Percentiles rank a stretch among this genome's conserved stretches.
phyloP scores from a whole-genome alignment of 23 red algal species.

The Gracilaria vermiculophylla region DNA sequence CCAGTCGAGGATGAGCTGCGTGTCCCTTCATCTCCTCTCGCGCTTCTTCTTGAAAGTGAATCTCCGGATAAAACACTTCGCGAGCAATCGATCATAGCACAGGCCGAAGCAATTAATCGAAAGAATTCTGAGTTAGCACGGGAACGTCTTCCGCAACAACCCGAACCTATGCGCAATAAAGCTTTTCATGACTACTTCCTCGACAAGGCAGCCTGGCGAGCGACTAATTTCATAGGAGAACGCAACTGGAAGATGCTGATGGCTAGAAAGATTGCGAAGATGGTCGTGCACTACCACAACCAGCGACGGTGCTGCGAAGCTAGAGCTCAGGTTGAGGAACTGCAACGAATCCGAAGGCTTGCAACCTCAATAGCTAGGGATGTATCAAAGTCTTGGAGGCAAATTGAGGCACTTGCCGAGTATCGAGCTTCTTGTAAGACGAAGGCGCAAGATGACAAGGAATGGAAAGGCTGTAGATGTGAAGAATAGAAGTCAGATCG shows the following conservation, averaged over 20 bases:
- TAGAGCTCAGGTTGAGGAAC: constrained; percentile 54
- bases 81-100: constrained; percentile 72
- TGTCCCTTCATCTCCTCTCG: constrained; percentile 8
- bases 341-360: constrained; percentile 36
- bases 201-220: constrained; percentile 90
- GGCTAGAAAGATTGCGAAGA: constrained; percentile 53
- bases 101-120: constrained; percentile 80
- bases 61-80: constrained; percentile 66
- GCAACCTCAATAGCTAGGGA: constrained; percentile 59
- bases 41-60: constrained; percentile 45
- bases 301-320: constrained; percentile 41
- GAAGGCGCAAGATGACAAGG: constrained; percentile 30
- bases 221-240: constrained; percentile 88
- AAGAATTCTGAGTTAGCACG: constrained; percentile 86
- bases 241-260: constrained; percentile 82
- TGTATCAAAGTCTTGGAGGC: constrained; percentile 87
- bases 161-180: constrained; percentile 88
- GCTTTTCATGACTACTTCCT: constrained; percentile 88
- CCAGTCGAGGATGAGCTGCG: neutral
- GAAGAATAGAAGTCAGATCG: neutral
- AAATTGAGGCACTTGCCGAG: constrained; percentile 65
- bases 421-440: constrained; percentile 16
- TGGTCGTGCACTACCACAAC: constrained; percentile 35
- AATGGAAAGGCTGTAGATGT: constrained; percentile 21
- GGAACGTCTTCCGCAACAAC: constrained; percentile 90